Percentiles rank a stretch among this genome's conserved stretches.
Conservation (phyloP, 305 asterid genomes). For the Petunia hybrid region DNA sequence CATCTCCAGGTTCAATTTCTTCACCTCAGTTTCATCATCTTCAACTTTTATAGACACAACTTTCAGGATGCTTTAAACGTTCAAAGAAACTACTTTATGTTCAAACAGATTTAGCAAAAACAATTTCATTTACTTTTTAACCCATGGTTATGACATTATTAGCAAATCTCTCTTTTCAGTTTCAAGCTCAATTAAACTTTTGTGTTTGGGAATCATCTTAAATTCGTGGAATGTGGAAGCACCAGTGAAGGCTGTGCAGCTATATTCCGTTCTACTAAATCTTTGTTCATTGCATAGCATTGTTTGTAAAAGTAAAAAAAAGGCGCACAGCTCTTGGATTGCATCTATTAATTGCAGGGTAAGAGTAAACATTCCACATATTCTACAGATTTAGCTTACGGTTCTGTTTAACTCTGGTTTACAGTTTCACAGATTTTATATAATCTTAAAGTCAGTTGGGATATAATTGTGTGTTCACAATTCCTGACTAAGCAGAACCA, state of each 20-base stretch:
- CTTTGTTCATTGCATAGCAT: not conserved
- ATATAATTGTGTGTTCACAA: not conserved
- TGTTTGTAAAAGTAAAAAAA: not conserved
- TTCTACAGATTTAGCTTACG: not conserved
- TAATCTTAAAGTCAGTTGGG: slow-evolving; percentile 11
- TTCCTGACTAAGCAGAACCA: not conserved
- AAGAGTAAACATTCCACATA: not conserved
- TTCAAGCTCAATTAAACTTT: not conserved
- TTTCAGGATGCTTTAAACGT: not conserved
- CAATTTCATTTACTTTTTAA: not conserved
- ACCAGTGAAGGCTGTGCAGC: no score
- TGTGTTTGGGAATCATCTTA: not conserved
- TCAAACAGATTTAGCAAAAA: not conserved
- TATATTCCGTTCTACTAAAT: not conserved
- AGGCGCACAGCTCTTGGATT: not conserved
- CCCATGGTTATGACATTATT: not conserved
- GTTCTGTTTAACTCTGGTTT: not conserved
- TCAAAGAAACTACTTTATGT: not conserved
- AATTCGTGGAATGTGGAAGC: no score
- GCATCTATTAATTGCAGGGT: not conserved
- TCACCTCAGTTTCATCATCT: not conserved
- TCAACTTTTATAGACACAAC: not conserved
- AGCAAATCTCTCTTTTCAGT: not conserved
- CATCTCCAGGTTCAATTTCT: not conserved
- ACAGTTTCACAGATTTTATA: not conserved